Evolutionary conservation across 805 yeast species (phyloP), one percentile per base, ranked within the genome.

Genomic region (Kluyveromyces nonfermentans): DNA sequence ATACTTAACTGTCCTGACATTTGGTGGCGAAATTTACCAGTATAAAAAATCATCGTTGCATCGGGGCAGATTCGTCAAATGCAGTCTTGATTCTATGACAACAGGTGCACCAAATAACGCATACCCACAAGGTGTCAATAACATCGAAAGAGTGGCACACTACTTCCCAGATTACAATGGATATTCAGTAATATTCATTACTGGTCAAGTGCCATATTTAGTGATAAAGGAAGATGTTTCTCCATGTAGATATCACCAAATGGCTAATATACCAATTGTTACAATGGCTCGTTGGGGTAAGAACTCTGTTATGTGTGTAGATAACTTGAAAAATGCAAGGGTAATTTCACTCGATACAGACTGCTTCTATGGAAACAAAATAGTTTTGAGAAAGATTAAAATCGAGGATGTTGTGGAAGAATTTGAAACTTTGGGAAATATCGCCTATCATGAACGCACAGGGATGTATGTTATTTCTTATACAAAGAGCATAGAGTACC

Each of bases 41-140:
- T 88, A 87, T 59, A 78, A 77, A 51, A 65, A 80, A 31, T 77
- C 60, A 7, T 15, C 71, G 61, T 55, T 54, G 35, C 33, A 38
- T 18, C 30, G 19, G 3, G 41, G 41, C 14, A 48, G 42, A 31
- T 32, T 48, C 10, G 44, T 46, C 28, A 44, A 42, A 31, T 57
- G 67, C 52, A 21, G 40, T 53, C 64, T 57, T 31, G 64, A 71
- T 51, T 49, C 69, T 17, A 60, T 71, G 4, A 71, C 82, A 9
- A 78, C 86, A 1, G 94, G 94, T 44, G 93, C 90, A 0, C 90
- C 93, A 1, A 82, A 78, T 44, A 83, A 83, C 59, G 83, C 89
- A 1, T 82, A 78, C 53, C 72, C 84, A 1, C 71, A 75, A 46
- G 85, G 85, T 35, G 64, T 62, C 48, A 47, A 82, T 82, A 1